phyloP scores from a whole-genome alignment of 805 yeast genomes.

The Tetrapisispora arboricola region DNA sequence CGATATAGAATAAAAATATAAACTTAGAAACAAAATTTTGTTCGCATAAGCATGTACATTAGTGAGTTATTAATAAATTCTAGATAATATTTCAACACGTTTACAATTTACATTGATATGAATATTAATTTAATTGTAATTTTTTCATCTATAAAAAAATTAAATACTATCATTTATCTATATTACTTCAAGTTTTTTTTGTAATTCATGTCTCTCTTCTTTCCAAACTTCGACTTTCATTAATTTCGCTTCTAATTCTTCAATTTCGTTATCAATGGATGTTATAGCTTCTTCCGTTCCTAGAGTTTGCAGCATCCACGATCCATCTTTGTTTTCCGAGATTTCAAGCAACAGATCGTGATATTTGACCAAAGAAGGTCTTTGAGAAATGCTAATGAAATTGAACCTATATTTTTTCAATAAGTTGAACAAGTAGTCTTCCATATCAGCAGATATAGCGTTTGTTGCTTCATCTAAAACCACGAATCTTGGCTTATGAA shows the following conservation, averaged over 20 bases:
- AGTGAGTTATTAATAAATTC: not conserved
- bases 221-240: slow-evolving; percentile 50
- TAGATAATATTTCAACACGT: not conserved
- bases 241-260: slow-evolving; percentile 50
- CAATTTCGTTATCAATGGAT: slow-evolving; percentile 67
- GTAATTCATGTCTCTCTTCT: slow-evolving; percentile 48
- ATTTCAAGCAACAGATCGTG: slow-evolving; percentile 70
- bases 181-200: slow-evolving; percentile 24
- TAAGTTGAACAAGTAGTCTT: slow-evolving; percentile 72
- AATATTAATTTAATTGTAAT: not conserved
- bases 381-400: slow-evolving; percentile 70
- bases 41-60: not conserved
- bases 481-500: slow-evolving; percentile 71
- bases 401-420: slow-evolving; percentile 63
- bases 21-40: not conserved
- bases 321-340: slow-evolving; percentile 42
- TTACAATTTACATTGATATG: too few species aligned
- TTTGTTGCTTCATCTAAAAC: slow-evolving; percentile 90
- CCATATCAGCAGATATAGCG: slow-evolving; percentile 84
- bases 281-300: slow-evolving; percentile 57
- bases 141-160: not conserved
- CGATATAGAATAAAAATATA: not conserved
- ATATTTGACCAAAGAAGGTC: slow-evolving; percentile 75
- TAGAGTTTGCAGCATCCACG: slow-evolving; percentile 52
- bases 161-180: too few species aligned